phyloP scores from a whole-genome alignment of 352 stramenopile species.

The Phytophthora tubulina region DNA sequence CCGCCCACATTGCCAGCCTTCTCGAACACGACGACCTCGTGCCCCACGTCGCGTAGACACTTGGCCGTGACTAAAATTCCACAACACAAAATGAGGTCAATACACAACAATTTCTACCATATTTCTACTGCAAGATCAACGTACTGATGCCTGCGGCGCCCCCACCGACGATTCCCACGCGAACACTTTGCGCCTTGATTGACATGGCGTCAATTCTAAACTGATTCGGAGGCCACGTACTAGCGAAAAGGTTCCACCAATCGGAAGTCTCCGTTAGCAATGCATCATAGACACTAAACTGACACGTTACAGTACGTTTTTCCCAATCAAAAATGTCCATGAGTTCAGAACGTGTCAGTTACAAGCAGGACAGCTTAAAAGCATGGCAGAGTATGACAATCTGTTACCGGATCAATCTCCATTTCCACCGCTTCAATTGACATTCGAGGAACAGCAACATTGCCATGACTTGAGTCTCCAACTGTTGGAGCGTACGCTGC shows the following conservation, averaged over 20 bases:
- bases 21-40: slow-evolving; percentile 80
- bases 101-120: not conserved
- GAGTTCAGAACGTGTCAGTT: slow-evolving; percentile 34
- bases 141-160: slow-evolving; percentile 81
- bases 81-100: not conserved
- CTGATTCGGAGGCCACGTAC: slow-evolving; percentile 14
- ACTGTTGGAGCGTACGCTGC: slow-evolving; percentile 47
- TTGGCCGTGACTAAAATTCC: slow-evolving; percentile 69
- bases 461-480: slow-evolving; percentile 46
- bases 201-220: slow-evolving; percentile 29
- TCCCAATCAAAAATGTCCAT: slow-evolving; percentile 12
- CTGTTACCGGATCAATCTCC: slow-evolving; percentile 41
- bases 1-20: slow-evolving; percentile 68
- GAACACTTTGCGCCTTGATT: slow-evolving; percentile 34
- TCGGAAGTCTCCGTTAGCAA: slow-evolving; percentile 15
- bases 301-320: not conserved
- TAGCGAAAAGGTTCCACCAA: slow-evolving; percentile 20
- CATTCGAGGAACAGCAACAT: slow-evolving; percentile 44
- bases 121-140: slow-evolving; percentile 22
- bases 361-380: not conserved
- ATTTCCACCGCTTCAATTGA: slow-evolving; percentile 40
- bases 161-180: slow-evolving; percentile 76
- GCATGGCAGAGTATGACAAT: slow-evolving; percentile 32
- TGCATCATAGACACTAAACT: too few species aligned
- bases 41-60: slow-evolving; percentile 67